Conservation (phyloP, 306 rosid genomes). For the Quercus parvula region DNA sequence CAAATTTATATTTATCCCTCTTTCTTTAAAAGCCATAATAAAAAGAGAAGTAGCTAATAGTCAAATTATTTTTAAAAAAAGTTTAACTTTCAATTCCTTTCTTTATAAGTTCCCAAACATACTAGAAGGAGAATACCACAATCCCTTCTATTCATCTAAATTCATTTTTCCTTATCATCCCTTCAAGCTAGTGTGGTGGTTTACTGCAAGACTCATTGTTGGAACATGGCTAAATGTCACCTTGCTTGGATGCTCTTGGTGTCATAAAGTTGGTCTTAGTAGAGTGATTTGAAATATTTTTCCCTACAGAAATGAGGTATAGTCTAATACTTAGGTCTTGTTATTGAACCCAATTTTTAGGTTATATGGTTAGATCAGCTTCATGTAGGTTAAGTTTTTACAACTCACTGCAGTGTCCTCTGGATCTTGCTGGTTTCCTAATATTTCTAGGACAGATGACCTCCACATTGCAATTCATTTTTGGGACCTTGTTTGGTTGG, state of each 20-base stretch:
- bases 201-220: not conserved
- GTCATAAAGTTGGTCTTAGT: not conserved
- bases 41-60: not conserved
- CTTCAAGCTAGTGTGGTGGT: not conserved
- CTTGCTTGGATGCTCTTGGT: not conserved
- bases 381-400: not conserved
- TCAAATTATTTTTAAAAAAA: not conserved
- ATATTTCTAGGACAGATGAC: not conserved
- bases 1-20: not conserved
- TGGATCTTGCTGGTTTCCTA: not conserved
- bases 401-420: not conserved
- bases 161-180: not conserved
- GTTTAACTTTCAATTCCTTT: not conserved
- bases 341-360: not conserved
- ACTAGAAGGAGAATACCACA: not conserved
- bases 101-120: not conserved
- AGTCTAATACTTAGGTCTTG: not conserved
- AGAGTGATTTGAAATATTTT: not conserved
- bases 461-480: slow-evolving; percentile 9
- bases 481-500: not conserved
- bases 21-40: not conserved
- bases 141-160: not conserved
- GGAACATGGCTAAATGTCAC: not conserved
- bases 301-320: not conserved
- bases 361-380: not conserved